Base-by-base conservation (phyloP, 73 alveolate genomes). In the Urostyla sp. region DNA sequence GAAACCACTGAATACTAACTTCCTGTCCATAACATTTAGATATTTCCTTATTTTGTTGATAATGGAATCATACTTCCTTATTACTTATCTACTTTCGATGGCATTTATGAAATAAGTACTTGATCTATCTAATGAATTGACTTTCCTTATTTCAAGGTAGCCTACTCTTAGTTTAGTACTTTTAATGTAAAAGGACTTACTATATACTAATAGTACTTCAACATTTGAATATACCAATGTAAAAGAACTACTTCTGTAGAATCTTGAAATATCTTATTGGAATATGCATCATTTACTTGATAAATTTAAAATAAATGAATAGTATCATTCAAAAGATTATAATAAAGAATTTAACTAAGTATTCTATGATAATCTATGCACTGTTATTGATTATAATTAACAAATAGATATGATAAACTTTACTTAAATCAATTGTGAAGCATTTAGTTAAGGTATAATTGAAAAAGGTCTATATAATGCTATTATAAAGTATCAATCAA, bases 31-130 rank as follows among this genome's bases (percentile, higher is more conserved):
- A 2, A 44, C 48, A 48, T 31, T 48, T 10, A 45, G 48, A 28
- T 69, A 46, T 34, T 15, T 30, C 7, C 28, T 27, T 28, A 11
- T 69, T 1, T 1, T 69, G 26, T 45, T 69, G 6, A 4, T 46
- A 55, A 69, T 69, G 6, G 67, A 75, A 67, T 27, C 60, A 18
- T 75, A 34, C 67, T 75, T 75, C 67, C 57, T 75, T 26, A 34
- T 43, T 31, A 50, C 51, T 43, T 75, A 37, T 26, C 67, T 75
- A 28, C 45, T 75, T 0, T 75, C 87, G n/a, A 55, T 56, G 27
- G 23, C 26, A 43, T 75, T 75, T 54, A 26, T 75, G 52, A 28
- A 31, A 6, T 16, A 57, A 38, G 87, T 75, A 10, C 40, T 44
- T 10, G 51, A 28, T 23, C 49, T 75, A 10, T 56, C 87, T 10